Percentiles rank a stretch among this genome's conserved stretches.
Conservation (phyloP, 345 rosid species). For the Microcos paniculata region DNA sequence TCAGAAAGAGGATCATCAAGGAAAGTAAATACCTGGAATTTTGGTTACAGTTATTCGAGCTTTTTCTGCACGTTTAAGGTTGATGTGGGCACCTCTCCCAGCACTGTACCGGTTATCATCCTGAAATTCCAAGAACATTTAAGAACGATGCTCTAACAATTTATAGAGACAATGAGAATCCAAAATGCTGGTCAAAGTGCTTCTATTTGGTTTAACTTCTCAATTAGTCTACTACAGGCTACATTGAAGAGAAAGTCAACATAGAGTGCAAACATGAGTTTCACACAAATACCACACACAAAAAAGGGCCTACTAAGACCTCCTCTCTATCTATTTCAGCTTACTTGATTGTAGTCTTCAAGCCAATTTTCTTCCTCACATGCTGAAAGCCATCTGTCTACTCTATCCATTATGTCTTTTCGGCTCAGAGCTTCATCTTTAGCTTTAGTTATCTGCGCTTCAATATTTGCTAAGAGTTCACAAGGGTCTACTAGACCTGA, state of each 20-base stretch:
- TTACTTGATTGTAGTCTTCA: constrained; percentile 86
- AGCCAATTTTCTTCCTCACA: constrained; percentile 98
- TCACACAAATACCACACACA: not conserved
- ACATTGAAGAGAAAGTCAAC: not conserved
- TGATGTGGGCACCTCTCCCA: constrained; percentile 92
- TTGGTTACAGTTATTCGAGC: constrained; percentile 80
- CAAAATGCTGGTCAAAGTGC: not conserved
- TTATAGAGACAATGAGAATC: not conserved
- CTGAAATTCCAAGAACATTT: constrained; percentile 31
- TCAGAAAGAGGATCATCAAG: not conserved
- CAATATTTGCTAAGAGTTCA: constrained; percentile 80
- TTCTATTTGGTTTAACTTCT: not conserved
- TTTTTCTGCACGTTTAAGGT: constrained; percentile 91
- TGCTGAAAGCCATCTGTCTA: constrained; percentile 90
- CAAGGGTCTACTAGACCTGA: constrained; percentile 92
- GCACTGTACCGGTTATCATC: constrained; percentile 79
- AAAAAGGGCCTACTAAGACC: not conserved
- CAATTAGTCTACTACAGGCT: not conserved
- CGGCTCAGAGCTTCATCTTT: constrained; percentile 85
- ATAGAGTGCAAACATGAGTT: not conserved
- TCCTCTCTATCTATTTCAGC: constrained; percentile 17
- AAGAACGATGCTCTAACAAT: not conserved
- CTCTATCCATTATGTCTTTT: constrained; percentile 91
- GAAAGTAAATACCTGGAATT: constrained; percentile 66
- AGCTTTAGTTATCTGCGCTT: constrained; percentile 67